Conservation (phyloP, 805 yeast genomes). For the Yarrowia keelungensis region DNA sequence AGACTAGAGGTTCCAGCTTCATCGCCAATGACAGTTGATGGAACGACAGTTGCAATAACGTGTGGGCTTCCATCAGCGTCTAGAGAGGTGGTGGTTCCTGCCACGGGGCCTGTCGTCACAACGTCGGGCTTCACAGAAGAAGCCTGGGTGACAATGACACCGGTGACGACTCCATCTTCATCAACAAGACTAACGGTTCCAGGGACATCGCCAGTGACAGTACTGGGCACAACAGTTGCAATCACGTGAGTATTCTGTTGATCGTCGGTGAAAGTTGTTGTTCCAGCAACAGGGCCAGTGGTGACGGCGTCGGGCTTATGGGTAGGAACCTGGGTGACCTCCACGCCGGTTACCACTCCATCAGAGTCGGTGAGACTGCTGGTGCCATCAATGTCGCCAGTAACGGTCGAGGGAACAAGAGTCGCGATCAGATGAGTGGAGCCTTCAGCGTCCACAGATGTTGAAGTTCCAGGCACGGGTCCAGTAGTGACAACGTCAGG, state of each 20-base stretch:
- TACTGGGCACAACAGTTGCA: neutral
- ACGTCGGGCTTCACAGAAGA: neutral
- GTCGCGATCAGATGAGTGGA: neutral
- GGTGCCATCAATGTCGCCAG: neutral
- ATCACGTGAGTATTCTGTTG: neutral
- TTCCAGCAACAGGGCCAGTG: neutral
- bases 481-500: neutral
- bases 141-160: neutral
- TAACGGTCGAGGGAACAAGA: neutral
- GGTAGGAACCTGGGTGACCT: neutral
- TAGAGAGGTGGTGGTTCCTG: neutral
- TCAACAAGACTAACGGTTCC: neutral
- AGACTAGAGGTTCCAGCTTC: neutral
- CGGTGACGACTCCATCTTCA: neutral
- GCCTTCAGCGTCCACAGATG: neutral
- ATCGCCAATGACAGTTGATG: neutral
- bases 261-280: neutral
- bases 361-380: neutral
- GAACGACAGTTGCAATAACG: neutral
- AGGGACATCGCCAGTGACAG: neutral
- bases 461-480: neutral
- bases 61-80: neutral
- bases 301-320: neutral
- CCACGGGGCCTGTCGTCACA: neutral
- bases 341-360: neutral